Evolutionary conservation across 306 rosid genomes (phyloP).

Genomic region (Ormosia emarginata): DNA sequence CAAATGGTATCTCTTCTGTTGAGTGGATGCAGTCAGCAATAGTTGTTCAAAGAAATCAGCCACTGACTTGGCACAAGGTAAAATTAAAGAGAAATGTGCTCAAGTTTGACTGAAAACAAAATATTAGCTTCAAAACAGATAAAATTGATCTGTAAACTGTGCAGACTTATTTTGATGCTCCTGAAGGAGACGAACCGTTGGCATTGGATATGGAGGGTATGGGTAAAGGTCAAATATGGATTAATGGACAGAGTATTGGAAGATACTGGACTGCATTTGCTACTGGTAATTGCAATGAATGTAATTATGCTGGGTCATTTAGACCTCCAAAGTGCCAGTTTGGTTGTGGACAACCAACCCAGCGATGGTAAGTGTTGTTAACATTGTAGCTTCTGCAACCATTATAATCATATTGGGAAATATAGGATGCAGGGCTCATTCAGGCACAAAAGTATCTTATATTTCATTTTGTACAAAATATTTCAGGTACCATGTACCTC

Average conservation of each 20-base stretch:
- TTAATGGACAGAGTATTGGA: conserved; percentile 82
- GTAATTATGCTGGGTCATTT: conserved; percentile 67
- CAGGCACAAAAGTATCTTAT: not conserved
- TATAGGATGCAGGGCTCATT: not conserved
- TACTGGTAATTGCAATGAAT: conserved; percentile 59
- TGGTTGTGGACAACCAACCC: conserved; percentile 90
- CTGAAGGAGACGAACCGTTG: conserved; percentile 73
- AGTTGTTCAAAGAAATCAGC: conserved; percentile 55
- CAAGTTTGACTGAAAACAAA: not conserved
- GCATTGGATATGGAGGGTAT: conserved; percentile 84
- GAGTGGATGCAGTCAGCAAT: conserved; percentile 70
- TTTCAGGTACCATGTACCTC: conserved; percentile 85
- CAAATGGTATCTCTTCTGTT: conserved; percentile 58
- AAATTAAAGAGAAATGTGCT: not conserved
- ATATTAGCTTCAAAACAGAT: not conserved
- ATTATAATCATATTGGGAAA: not conserved
- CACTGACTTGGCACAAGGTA: conserved; percentile 91
- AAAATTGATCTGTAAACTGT: conserved; percentile 2
- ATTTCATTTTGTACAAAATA: not conserved
- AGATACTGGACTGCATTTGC: conserved; percentile 91
- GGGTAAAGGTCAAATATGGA: conserved; percentile 94
- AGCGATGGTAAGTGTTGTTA: conserved; percentile 55
- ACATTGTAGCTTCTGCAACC: not conserved
- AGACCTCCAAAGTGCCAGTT: conserved; percentile 75
- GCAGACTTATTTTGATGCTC: conserved; percentile 67